Evolutionary conservation across 768 basidiomycete species (phyloP).

Genomic region (Termitomyces sp.): DNA sequence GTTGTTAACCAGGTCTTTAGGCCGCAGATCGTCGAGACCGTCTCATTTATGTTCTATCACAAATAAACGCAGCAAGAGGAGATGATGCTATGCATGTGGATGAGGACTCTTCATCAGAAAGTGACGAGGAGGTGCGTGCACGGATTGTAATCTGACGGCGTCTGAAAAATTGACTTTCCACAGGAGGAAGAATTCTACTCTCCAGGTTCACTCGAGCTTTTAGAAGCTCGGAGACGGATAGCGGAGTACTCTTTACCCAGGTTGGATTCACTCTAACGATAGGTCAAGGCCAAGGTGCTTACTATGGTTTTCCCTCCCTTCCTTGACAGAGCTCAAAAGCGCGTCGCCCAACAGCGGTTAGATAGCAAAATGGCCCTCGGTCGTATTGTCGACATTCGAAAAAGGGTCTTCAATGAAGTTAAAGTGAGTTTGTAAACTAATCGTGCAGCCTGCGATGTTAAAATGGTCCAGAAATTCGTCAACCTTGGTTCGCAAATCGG

Average conservation of each 20-base stretch:
- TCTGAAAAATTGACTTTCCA: not conserved
- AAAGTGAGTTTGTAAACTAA: conserved; percentile 52
- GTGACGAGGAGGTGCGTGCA: conserved; percentile 67
- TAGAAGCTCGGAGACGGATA: conserved; percentile 80
- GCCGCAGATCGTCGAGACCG: conserved; percentile 95
- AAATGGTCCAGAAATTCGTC: conserved; percentile 61
- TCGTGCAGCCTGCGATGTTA: not conserved
- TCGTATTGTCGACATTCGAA: conserved; percentile 88
- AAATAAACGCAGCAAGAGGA: conserved; percentile 87
- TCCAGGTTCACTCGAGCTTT: conserved; percentile 81
- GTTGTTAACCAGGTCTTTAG: conserved; percentile 39
- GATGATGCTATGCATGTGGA: conserved; percentile 77
- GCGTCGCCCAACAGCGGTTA: conserved; percentile 88
- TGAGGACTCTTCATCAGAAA: conserved; percentile 63
- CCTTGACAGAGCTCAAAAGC: conserved; percentile 87
- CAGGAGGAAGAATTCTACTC: conserved; percentile 97
- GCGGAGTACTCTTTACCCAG: conserved; percentile 95
- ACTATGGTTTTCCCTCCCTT: conserved; percentile 43
- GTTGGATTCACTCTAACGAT: conserved; percentile 69
- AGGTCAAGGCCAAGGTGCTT: conserved; percentile 70
- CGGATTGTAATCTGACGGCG: not conserved
- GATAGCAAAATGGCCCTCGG: conserved; percentile 86
- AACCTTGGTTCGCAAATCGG: conserved; percentile 98
- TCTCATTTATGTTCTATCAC: conserved; percentile 89
- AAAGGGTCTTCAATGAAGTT: conserved; percentile 84